Conservation (phyloP, 371 early-diverging fungal species). For the Smittium culicis region DNA sequence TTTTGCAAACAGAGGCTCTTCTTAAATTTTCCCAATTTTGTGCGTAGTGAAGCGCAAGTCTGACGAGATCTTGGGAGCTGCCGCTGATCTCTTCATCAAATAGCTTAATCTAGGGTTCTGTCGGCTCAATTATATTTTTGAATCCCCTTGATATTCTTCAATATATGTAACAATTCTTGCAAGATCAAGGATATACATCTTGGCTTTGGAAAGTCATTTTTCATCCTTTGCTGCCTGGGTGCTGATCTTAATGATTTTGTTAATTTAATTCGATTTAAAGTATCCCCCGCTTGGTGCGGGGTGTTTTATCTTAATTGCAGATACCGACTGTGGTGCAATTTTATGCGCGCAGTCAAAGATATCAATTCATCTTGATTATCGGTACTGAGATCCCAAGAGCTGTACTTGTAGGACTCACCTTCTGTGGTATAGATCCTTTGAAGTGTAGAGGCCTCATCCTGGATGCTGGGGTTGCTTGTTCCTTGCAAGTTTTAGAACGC, state of each 20-base stretch:
- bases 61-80: conserved; percentile 4
- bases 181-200: background rate
- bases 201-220: background rate
- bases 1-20: background rate
- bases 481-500: background rate
- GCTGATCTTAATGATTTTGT: background rate
- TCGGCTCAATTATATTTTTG: background rate
- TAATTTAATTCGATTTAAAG: background rate
- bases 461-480: background rate
- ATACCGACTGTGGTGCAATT: background rate
- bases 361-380: background rate
- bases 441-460: background rate
- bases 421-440: background rate
- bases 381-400: background rate
- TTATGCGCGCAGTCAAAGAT: background rate
- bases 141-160: background rate
- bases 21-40: background rate
- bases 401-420: background rate
- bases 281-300: background rate
- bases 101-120: background rate
- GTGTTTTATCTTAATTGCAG: background rate
- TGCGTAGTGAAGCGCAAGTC: background rate
- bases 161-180: background rate
- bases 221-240: background rate
- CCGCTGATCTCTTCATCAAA: background rate